Conservation (phyloP, 2,329 filamentous ascomycete species). For the Scleromitrula shiraiana region DNA sequence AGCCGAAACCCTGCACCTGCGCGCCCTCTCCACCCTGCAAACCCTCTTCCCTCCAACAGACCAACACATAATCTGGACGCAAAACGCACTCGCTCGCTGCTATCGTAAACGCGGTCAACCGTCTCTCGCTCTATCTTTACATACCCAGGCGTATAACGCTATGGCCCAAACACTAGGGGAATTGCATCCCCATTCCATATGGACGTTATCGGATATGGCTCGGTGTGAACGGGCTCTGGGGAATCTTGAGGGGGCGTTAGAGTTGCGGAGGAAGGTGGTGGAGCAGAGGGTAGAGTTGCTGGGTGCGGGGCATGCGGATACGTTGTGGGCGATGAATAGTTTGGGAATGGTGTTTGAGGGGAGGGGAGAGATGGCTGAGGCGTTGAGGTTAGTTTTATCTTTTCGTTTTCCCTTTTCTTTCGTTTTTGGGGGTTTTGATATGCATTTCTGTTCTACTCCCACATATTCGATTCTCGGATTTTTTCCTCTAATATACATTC, state of each 20-base stretch:
- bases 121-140: not conserved
- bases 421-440: too few relatives aligned
- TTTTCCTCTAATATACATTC: too few relatives aligned
- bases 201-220: slow-evolving; percentile 4
- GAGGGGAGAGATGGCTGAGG: not conserved
- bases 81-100: slow-evolving; percentile 5
- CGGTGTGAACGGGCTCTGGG: not conserved
- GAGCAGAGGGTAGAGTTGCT: not conserved
- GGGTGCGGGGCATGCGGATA: not conserved
- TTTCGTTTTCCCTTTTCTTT: too few relatives aligned
- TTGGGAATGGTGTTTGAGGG: not conserved
- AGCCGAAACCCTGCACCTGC: slow-evolving; percentile 3
- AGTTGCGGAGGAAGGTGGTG: not conserved
- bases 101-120: not conserved
- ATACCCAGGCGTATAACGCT: slow-evolving; percentile 1
- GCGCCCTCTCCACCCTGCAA: not conserved
- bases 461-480: too few relatives aligned
- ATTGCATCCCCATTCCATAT: not conserved
- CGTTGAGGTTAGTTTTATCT: too few relatives aligned
- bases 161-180: not conserved
- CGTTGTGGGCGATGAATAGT: slow-evolving; percentile 7
- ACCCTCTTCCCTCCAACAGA: slow-evolving; percentile 2
- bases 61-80: slow-evolving; percentile 7
- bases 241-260: not conserved
- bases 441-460: too few relatives aligned